A percentile compares a stretch with the other conserved stretches of the same genome.
Conservation (phyloP, 169 alveolate species). For the Blepharisma undulans region DNA sequence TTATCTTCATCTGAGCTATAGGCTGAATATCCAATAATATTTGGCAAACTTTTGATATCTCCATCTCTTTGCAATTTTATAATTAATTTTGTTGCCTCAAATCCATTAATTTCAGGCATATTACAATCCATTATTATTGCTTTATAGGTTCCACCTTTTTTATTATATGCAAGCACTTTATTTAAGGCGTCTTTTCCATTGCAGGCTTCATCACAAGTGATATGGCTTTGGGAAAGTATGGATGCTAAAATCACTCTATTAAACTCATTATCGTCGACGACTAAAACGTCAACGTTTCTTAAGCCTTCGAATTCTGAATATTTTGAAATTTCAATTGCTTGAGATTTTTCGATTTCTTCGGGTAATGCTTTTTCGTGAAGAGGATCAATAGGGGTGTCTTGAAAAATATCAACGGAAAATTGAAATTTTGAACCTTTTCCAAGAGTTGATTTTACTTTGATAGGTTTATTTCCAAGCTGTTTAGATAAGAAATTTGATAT, state of each 20-base stretch:
- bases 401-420: background rate
- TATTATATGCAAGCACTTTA: background rate
- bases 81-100: slow-evolving; percentile 29
- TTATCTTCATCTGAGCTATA: slow-evolving; percentile 25
- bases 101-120: slow-evolving; percentile 40
- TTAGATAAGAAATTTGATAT: background rate
- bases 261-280: slow-evolving; percentile 7
- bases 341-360: background rate
- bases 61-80: background rate
- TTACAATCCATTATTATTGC: slow-evolving; percentile 38
- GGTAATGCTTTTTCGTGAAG: background rate
- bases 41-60: background rate
- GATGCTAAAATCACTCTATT: background rate
- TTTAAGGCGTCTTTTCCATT: slow-evolving; percentile 32
- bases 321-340: background rate
- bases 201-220: background rate
- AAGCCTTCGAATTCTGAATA: background rate
- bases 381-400: background rate
- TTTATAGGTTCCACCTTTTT: background rate
- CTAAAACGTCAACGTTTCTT: background rate
- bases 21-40: slow-evolving; percentile 38
- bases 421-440: background rate
- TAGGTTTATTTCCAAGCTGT: background rate
- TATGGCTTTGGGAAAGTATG: background rate
- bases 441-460: background rate